Base-by-base conservation (phyloP, 768 basidiomycete species). In the Kwoniella bestiolae region DNA sequence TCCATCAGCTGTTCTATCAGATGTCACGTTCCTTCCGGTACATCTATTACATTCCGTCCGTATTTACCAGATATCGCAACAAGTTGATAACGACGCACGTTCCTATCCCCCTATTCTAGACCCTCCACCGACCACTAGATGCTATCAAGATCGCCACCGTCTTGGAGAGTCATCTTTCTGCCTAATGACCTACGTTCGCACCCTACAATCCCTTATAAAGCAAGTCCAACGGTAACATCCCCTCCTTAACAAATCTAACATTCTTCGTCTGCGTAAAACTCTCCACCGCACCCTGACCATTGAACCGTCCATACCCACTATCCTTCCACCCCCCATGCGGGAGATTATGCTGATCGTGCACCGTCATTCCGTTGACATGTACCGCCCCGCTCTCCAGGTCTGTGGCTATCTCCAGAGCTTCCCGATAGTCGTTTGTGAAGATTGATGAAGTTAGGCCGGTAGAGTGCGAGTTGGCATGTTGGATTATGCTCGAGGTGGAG, bases 401-500 rank as follows among this genome's bases (percentile, higher is more conserved):
- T 28, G 79, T 78, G 21, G 86, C 85, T 16, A 87, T 80, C 5
- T 82, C 76, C 64, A 85, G 77, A 0, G 85, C 86, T 26, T 70
- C 67, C 61, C 83, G 76, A 35, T 85, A 63, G 67, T 87, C 83
- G 5, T 70, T 73, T 0, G 86, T 85, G 86, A 87, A 89, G 11
- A 89, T 68, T 0, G 84, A 82, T 0, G 87, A 82, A 1, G 82
- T 78, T 32, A 89, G 79, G 3, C 86, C 85, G 52, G 86, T 87
- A 1, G 85, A 84, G 0, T 85, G 82, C 0, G 82, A 79, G 67
- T 89, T 89, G 5, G 87, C 86, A 18, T 87, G 77, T 21, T 86
- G 84, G 9, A 74, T 55, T 18, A 63, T 60, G 12, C 63, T n/a
- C 1, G 28, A 12, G 7, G 60, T 61, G 47, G 64, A 57, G 4